phyloP scores from a whole-genome alignment of 257 asterid genomes.

The Forsythia suspensa region DNA sequence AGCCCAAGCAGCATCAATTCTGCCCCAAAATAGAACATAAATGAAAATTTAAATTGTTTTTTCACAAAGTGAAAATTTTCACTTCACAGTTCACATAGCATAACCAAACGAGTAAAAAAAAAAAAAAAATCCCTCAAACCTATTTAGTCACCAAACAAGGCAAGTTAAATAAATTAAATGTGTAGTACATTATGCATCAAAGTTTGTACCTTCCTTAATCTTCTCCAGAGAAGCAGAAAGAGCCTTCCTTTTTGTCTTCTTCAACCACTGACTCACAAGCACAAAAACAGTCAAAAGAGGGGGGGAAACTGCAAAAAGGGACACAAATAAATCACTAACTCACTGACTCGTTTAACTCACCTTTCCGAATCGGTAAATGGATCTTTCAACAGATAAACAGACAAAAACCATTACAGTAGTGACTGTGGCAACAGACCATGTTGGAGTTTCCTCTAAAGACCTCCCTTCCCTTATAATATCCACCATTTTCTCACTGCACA shows the following conservation, averaged over 20 bases:
- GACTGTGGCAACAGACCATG: constrained; percentile 96
- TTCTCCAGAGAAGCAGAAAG: constrained; percentile 79
- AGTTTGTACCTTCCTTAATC: constrained; percentile 69
- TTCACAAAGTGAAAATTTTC: background rate
- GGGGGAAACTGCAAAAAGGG: background rate
- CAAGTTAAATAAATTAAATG: background rate
- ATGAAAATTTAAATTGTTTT: background rate
- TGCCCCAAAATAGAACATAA: constrained; percentile 25
- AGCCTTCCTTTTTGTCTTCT: constrained; percentile 86
- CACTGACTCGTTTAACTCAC: constrained; percentile 32
- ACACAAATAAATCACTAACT: background rate
- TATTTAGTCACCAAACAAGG: background rate
- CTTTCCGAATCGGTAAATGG: constrained; percentile 85
- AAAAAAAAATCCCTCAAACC: background rate
- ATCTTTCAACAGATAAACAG: constrained; percentile 74
- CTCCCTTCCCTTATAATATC: constrained; percentile 67
- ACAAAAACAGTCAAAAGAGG: background rate
- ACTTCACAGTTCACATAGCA: background rate
- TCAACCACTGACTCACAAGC: constrained; percentile 64
- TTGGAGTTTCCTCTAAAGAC: constrained; percentile 85
- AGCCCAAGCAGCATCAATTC: constrained; percentile 93
- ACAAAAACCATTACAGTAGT: constrained; percentile 87
- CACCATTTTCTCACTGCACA: constrained; percentile 37
- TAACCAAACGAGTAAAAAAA: background rate
- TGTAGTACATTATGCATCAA: background rate